Evolutionary conservation across 768 basidiomycete genomes (phyloP), one percentile per base, ranked within the genome.

Genomic region (Boletus subcaerulescens): DNA sequence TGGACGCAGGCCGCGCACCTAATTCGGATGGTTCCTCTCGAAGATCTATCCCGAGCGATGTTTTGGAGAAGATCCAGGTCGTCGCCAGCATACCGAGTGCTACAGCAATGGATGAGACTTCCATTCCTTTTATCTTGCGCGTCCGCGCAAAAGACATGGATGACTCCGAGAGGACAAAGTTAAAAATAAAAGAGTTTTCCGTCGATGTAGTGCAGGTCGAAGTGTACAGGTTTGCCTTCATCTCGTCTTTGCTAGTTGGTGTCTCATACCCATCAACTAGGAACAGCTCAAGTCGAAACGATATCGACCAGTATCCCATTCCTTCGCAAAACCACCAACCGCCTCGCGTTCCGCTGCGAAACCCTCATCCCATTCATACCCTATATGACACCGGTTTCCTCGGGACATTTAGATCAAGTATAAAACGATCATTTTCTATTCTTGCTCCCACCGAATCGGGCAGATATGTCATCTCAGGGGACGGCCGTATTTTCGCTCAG

Each of bases 131-230:
- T 46, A 71, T 77, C 13, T 58, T 93, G 31, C 81, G 85, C 33
- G 63, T 93, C 43, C 80, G 85, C 20, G 80, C 83, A 14, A 75
- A 80, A 49, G 78, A 75, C 51, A 64, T 89, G 52, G 64, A 75
- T 1, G 71, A 71, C 31, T 73, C 69, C 8, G 74, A 84, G 35
- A 80, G 85, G 62, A 72, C 77, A 58, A 78, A 77, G 41, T 66
- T 93, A 15, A 81, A 79, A 52, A 63, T 91, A 18, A 73, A 77
- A 24, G 79, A 76, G 7, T 79, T 92, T 56, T 70, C 74, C 7
- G 68, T 86, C 6, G 77, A 86, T 52, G 60, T 90, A 29, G 67
- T 80, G 33, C 91, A 93, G 58, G 69, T 73, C 39, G 91, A 93
- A 62, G 77, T 77, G 50, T 86, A 78, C 69, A 77, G 86, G 90